Percentiles rank a stretch among this genome's conserved stretches.
Conservation (phyloP, 129 eudicot genomes). For the Chrysanthemum lavandulifolium region DNA sequence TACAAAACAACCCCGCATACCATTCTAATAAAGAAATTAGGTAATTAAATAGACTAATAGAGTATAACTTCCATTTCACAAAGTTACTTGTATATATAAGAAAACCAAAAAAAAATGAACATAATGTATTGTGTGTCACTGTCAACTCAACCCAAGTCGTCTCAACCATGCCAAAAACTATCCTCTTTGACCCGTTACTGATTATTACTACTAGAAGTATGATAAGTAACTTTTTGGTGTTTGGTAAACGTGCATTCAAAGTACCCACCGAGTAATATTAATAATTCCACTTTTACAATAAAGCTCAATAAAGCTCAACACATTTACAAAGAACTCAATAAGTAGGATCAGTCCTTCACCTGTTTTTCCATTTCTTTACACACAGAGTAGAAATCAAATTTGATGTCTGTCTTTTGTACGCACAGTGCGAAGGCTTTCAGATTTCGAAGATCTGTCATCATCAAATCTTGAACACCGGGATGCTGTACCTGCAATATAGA, state of each 20-base stretch:
- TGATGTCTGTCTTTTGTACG: slow-evolving; percentile 90
- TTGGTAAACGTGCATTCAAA: background rate
- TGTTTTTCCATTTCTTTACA: slow-evolving; percentile 98
- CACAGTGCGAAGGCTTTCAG: slow-evolving; percentile 87
- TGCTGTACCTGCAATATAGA: slow-evolving; percentile 69
- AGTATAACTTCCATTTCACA: background rate
- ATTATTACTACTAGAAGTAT: no score
- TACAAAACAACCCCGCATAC: background rate
- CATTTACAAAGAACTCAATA: background rate
- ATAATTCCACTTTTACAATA: background rate
- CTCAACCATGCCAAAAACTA: no score
- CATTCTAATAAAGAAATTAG: background rate
- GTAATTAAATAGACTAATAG: background rate
- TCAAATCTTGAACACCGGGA: slow-evolving; percentile 91
- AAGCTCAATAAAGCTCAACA: background rate
- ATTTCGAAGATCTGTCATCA: slow-evolving; percentile 95
- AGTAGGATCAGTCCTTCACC: slow-evolving; percentile 42
- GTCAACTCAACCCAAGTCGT: no score
- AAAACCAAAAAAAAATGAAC: background rate
- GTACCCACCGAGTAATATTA: no score
- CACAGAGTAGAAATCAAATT: slow-evolving; percentile 81
- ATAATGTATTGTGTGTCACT: no score
- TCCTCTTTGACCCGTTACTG: no score
- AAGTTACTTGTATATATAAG: background rate
- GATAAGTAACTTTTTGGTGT: no score